phyloP scores from a whole-genome alignment of 73 alveolate genomes.

The Breviolum minutum region DNA sequence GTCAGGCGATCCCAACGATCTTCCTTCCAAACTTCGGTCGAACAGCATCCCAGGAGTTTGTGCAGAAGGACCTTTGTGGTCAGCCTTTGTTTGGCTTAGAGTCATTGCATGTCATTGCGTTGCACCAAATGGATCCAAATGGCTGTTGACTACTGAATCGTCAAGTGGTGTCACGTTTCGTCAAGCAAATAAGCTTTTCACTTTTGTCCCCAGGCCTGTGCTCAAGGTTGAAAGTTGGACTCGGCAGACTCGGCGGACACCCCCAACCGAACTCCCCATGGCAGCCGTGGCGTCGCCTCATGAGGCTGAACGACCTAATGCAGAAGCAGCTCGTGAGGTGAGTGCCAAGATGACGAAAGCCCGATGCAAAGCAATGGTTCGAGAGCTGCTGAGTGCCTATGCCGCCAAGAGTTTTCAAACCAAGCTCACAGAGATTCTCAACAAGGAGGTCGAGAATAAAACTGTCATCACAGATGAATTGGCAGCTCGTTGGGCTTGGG shows the following conservation, averaged over 20 bases:
- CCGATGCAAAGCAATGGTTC: conserved; percentile 71
- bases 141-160: not conserved
- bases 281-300: conserved; percentile 5
- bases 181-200: not conserved
- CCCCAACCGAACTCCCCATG: not conserved
- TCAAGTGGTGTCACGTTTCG: not conserved
- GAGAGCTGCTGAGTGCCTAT: conserved; percentile 45
- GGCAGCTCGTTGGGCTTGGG: conserved; percentile 82
- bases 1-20: conserved; percentile 56
- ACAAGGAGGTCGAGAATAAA: conserved; percentile 21
- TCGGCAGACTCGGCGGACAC: no score
- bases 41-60: conserved; percentile 51
- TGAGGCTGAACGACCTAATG: not conserved
- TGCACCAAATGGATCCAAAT: not conserved
- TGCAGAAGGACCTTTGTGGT: not conserved
- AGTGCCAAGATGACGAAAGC: conserved; percentile 58
- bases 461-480: conserved; percentile 7
- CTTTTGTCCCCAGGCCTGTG: conserved; percentile 22
- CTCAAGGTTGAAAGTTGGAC: not conserved
- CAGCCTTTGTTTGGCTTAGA: not conserved
- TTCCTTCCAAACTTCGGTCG: conserved; percentile 60
- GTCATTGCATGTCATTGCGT: not conserved
- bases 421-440: conserved; percentile 34
- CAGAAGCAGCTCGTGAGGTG: conserved; percentile 14
- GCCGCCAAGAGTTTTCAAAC: conserved; percentile 50